Base-by-base conservation (phyloP, 1,139 yeast genomes). In the Candida pseudocylindracea region DNA sequence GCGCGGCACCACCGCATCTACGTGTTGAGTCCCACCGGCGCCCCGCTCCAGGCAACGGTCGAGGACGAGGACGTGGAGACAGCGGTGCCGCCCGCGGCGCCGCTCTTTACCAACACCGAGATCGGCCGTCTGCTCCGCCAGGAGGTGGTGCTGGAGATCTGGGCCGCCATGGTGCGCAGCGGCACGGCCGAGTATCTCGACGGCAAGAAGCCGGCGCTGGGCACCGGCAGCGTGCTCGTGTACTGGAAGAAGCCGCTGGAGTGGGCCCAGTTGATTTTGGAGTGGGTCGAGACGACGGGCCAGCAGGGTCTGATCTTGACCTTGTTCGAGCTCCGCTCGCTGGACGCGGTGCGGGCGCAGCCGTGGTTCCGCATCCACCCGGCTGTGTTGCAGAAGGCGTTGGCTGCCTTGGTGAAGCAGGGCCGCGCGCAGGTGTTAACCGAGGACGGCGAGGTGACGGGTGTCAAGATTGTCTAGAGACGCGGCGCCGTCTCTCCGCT, bases 291-390 rank as follows among this genome's bases (percentile, higher is more conserved):
- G 35, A 56, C 59, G 11, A 65, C 85, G 0, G 94, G 94, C 0
- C 93, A 81, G 48, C 57, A 64, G 36, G 83, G 83, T 7, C 57
- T 73, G 1, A 76, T 88, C 2, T 53, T 88, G 35, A 88, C 98
- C 0, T 51, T 83, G 8, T 85, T 78, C 50, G 98, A 88, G 49
- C 50, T 88, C 31, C 57, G 67, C 0, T 65, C 68, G 38, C 78
- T 80, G 43, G 62, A 57, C 32, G 92, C 78, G 29, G 53, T 65
- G 30, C 43, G 54, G 3, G 60, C 63, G 2, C 68, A 67, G 39
- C 72, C 66, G 30, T 70, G 85, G 41, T 60, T 61, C 36, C 68
- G 68, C 27, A 60, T 83, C 45, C 83, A 80, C 42, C 61, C 67
- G 31, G 47, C 50, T 10, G 47, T 81, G 20, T 51, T 83, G 37